Evolutionary conservation across 768 basidiomycete species (phyloP), one percentile per base, ranked within the genome.

Genomic region (Boletus reticuloceps): DNA sequence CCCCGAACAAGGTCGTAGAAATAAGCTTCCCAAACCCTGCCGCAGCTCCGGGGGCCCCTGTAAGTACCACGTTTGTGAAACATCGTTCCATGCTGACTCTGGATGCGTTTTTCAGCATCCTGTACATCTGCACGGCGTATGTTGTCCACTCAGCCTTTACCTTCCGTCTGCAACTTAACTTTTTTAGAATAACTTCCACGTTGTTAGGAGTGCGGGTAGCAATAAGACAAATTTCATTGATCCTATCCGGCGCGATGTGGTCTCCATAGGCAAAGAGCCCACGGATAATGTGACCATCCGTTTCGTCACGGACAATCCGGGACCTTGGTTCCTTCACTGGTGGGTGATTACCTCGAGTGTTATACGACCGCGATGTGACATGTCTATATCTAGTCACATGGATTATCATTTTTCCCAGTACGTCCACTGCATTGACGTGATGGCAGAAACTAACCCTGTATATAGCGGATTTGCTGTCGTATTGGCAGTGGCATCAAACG

Each of bases 201-300:
- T 76, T 3, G 61, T 75, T 17, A 64, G 68, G 40, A 54, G 52
- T 16, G 65, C 74, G 4, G 67, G 67, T 5, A 67, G 50, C 37
- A 59, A 47, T 6, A 20, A 19, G 5, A 42, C 61, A 38, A 76
- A 76, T 61, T 75, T 67, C 22, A 59, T 61, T 3, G 69, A 75
- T 46, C 75, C 75, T 4, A 61, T 71, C 22, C 56, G 58, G 37
- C 66, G 75, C 12, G 74, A 76, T 19, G 64, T 64, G 4, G 65
- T 69, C 22, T 65, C 59, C 22, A 48, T 62, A 1, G 68, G 67
- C 31, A 47, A n/a, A 1, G 41, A 37, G 3, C 49, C 78, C 66
- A 56, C 48, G 6, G 67, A 79, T 70, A 68, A 79, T 61, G 80
- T 81, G 22, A 79, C 78, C 7, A 73, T 88, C 46, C 78, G 84